A percentile compares a stretch with the other conserved stretches of the same genome.
Evolutionary conservation across 345 rosid genomes (phyloP).

Genomic region (Arabis alpina): DNA sequence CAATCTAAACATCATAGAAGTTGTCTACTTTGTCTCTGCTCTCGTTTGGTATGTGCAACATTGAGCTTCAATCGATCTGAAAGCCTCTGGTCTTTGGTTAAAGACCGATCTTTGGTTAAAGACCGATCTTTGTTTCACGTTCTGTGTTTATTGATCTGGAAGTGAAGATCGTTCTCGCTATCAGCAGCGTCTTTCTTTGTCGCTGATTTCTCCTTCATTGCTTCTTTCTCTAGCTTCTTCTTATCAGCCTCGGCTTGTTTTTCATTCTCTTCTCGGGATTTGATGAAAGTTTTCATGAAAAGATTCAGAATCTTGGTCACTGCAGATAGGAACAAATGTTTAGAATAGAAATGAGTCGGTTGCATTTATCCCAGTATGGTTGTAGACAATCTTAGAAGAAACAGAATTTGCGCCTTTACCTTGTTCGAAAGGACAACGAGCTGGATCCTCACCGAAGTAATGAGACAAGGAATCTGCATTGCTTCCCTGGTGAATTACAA

Average conservation of each 20-base stretch:
- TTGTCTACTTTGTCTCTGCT: conserved; percentile 37
- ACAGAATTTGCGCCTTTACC: conserved; percentile 47
- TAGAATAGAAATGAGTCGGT: not conserved
- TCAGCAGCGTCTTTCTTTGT: conserved; percentile 61
- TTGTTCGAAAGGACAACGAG: conserved; percentile 98
- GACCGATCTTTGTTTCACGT: conserved; percentile 19
- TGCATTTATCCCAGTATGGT: conserved; percentile 3
- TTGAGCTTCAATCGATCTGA: conserved; percentile 20
- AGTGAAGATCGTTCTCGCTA: conserved; percentile 40
- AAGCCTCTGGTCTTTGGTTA: conserved; percentile 19
- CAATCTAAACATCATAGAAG: conserved; percentile 24
- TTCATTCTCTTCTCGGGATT: conserved; percentile 83
- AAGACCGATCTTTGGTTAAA: conserved; percentile 21
- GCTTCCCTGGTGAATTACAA: conserved; percentile 72
- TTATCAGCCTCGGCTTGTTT: conserved; percentile 84
- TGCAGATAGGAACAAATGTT: conserved; percentile 46
- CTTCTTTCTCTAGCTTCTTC: conserved; percentile 91
- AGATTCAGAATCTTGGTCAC: conserved; percentile 84
- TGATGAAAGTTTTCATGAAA: conserved; percentile 82
- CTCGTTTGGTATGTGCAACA: conserved; percentile 37
- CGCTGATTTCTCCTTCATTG: conserved; percentile 65
- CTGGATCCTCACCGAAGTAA: conserved; percentile 98
- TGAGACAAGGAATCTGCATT: conserved; percentile 96
- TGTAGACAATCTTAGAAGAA: conserved; percentile 17
- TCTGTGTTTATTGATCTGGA: conserved; percentile 47